Evolutionary conservation across 345 rosid genomes (phyloP).

Genomic region (Eucalyptus sideroxylon): DNA sequence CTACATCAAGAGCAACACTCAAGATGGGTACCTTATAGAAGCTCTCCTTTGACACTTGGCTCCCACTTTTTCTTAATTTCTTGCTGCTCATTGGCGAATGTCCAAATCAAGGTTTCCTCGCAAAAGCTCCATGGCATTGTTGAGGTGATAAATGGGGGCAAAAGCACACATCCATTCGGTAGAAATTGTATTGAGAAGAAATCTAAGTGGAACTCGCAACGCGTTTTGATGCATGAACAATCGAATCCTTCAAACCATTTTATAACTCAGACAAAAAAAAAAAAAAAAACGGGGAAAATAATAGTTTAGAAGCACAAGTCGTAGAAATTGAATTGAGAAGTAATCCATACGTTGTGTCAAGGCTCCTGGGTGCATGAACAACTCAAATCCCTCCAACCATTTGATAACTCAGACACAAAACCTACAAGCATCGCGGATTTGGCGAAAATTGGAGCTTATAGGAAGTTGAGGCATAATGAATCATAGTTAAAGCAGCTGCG

Average conservation of each 20-base stretch:
- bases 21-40: neutral
- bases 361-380: neutral
- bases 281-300: neutral
- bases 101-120: neutral
- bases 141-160: neutral
- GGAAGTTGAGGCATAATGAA: neutral
- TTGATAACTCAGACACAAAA: neutral
- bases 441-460: neutral
- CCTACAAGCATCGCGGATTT: neutral
- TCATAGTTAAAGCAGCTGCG: neutral
- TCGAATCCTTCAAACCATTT: neutral
- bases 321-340: neutral
- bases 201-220: neutral
- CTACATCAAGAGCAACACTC: neutral
- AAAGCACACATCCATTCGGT: neutral
- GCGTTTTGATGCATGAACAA: neutral
- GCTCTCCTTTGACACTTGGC: neutral
- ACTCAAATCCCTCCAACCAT: neutral
- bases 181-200: neutral
- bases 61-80: neutral
- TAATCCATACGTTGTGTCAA: neutral
- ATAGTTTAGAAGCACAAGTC: neutral
- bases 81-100: neutral
- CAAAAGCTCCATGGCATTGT: neutral
- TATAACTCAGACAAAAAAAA: neutral